phyloP scores from a whole-genome alignment of 2,329 filamentous ascomycete genomes.

The Xylariaceae sp. region DNA sequence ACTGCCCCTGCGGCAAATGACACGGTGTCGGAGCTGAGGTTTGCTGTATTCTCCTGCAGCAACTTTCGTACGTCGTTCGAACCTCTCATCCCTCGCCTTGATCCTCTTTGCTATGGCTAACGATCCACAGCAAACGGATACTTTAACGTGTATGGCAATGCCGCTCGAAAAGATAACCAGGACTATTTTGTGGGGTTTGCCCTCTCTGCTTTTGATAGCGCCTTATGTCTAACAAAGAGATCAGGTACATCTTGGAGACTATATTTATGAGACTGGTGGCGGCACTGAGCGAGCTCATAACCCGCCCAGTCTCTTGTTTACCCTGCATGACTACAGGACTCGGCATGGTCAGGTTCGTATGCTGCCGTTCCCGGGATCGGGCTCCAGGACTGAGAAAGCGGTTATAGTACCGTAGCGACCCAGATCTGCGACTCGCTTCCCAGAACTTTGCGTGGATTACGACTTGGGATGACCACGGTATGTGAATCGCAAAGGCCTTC shows the following conservation, averaged over 20 bases:
- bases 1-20: constrained; percentile 29
- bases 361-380: not conserved
- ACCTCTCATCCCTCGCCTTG: not conserved
- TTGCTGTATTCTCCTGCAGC: constrained; percentile 33
- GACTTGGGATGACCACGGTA: constrained; percentile 41
- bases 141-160: constrained; percentile 43
- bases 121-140: constrained; percentile 36
- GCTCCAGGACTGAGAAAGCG: not conserved
- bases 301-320: constrained; percentile 28
- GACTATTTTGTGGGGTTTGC: constrained; percentile 39
- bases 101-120: not conserved
- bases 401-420: constrained; percentile 37
- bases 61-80: constrained; percentile 28
- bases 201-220: not conserved
- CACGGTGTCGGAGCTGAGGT: constrained; percentile 27
- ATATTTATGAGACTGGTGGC: constrained; percentile 57
- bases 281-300: constrained; percentile 27
- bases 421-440: constrained; percentile 37
- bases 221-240: not conserved
- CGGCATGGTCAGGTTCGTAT: constrained; percentile 33
- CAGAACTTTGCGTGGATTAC: constrained; percentile 42
- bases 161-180: constrained; percentile 39
- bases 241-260: constrained; percentile 40
- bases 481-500: not conserved
- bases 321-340: constrained; percentile 40